These are phyloP conservation scores for Mariannaea sp. DNA, from an alignment of 2,329 filamentous ascomycete species.

Conservation along the genomic window DNA sequence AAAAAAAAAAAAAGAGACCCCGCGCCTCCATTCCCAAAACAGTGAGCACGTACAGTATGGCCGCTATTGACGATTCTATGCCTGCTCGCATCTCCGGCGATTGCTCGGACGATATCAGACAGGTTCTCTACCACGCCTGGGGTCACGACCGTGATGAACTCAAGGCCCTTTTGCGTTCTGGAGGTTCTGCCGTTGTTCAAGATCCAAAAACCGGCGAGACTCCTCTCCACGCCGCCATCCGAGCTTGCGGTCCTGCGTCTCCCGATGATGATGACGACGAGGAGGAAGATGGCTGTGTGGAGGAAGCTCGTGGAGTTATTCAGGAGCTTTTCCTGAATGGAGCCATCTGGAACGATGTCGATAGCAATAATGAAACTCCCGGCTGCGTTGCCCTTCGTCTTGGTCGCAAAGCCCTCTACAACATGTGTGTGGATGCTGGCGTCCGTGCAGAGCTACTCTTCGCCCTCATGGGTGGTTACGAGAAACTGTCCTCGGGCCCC, in stretches of 20 bases:
- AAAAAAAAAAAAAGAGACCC: too few species aligned
- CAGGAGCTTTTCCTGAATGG: constrained; percentile 81
- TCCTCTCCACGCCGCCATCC: constrained; percentile 87
- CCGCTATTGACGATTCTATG: constrained; percentile 54
- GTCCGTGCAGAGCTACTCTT: constrained; percentile 89
- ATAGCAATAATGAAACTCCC: constrained; percentile 84
- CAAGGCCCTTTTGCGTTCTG: constrained; percentile 68
- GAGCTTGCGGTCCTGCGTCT: constrained; percentile 63
- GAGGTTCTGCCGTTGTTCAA: constrained; percentile 72
- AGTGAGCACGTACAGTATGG: constrained; percentile 35
- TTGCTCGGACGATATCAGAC: constrained; percentile 56
- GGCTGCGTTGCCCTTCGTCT: constrained; percentile 81
- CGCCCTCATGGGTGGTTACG: constrained; percentile 80
- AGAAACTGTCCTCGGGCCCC: constrained; percentile 66
- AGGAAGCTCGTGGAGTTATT: constrained; percentile 69
- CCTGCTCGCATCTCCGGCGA: constrained; percentile 57
- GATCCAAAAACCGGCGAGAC: constrained; percentile 85
- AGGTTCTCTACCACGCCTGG: constrained; percentile 61
- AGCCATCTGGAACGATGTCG: constrained; percentile 97
- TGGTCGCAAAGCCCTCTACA: constrained; percentile 73
- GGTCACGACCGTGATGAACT: constrained; percentile 67
- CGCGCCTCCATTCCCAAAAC: background rate
- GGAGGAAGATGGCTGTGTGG: constrained; percentile 51
- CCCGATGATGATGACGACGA: constrained; percentile 33
- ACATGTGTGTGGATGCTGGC: constrained; percentile 84